Percentiles rank a stretch among this genome's conserved stretches.
phyloP scores from a whole-genome alignment of 2,329 filamentous ascomycete species.

The Pestalotiopsis sp. region DNA sequence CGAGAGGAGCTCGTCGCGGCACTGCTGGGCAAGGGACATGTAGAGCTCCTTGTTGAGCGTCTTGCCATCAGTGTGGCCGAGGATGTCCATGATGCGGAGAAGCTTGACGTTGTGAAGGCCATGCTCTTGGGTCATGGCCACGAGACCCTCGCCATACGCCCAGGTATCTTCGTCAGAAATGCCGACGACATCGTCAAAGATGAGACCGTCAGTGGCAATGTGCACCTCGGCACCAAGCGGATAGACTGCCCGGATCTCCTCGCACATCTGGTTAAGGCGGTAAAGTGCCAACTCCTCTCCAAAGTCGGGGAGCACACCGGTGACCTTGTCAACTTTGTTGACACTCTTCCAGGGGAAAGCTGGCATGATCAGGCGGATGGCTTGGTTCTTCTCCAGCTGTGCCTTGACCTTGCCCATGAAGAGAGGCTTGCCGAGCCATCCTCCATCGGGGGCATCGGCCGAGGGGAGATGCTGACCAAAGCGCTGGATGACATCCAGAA shows the following conservation, averaged over 20 bases:
- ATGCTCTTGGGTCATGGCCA: not conserved
- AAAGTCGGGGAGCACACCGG: constrained; percentile 40
- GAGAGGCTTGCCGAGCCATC: too few relatives aligned
- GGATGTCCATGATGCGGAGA: not conserved
- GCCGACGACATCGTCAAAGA: not conserved
- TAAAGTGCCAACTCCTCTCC: constrained; percentile 43
- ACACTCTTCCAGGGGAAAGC: constrained; percentile 26
- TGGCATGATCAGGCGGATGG: not conserved
- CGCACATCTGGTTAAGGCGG: constrained; percentile 41
- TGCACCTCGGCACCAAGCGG: not conserved
- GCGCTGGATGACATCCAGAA: too few relatives aligned
- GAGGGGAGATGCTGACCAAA: too few relatives aligned
- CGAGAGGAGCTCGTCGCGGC: not conserved
- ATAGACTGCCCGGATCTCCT: constrained; percentile 27
- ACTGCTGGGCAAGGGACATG: not conserved
- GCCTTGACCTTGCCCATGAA: too few relatives aligned
- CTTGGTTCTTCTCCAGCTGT: too few relatives aligned
- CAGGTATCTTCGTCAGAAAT: not conserved
- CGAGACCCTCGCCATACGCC: not conserved
- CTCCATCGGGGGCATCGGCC: too few relatives aligned
- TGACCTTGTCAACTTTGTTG: constrained; percentile 31
- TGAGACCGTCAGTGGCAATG: not conserved
- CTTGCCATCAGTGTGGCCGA: not conserved
- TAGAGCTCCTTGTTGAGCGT: not conserved
- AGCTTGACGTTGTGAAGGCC: not conserved